Base-by-base conservation (phyloP, 768 basidiomycete species). In the Lentinula raphanica region DNA sequence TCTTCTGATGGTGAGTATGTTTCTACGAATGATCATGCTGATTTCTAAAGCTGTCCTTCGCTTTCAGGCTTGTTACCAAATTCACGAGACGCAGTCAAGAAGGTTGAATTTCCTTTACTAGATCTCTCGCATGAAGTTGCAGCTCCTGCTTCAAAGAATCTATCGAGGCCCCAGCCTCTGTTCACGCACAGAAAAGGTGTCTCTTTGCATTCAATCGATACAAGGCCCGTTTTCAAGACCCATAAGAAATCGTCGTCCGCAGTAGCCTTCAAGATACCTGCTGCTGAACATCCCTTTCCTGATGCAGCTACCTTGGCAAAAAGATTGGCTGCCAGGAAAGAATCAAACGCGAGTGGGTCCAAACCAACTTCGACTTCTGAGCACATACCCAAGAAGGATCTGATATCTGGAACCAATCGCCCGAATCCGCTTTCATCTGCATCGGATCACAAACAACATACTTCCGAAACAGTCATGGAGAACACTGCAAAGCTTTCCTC, bases 231-330 rank as follows among this genome's bases (percentile, higher is more conserved):
- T 31, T 5, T 56, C 23, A 42, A 56, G n/a, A 23, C n/a, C 19
- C 54, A 56, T 56, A 56, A 56, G 28, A 56, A 56, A n/a, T 42
- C 54, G 11, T 42, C 54, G 7, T 56, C 54, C 17, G 40, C 42
- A 17, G 40, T 19, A 7, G 42, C 54, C 12, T 44, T 56, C 54
- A 42, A 25, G 42, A 23, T 40, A 27, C 39, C 54, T 27, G 40
- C 45, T 42, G 40, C 32, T 13, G 44, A 56, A 7, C 29, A 39
- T 11, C 40, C 40, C 29, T 19, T 56, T 45, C 54, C 54, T 3
- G 54, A 45, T 29, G 54, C 42, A n/a, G 40, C 40, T n/a, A 32
- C 40, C 12, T 28, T 56, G 6, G 54, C 54, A 19, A 56, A 56
- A 28, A 42, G 54, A 29, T 19, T 56, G 51, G 36, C 23, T 13